Conservation (phyloP, 805 yeast species). For the Ogataea polymorpha region DNA sequence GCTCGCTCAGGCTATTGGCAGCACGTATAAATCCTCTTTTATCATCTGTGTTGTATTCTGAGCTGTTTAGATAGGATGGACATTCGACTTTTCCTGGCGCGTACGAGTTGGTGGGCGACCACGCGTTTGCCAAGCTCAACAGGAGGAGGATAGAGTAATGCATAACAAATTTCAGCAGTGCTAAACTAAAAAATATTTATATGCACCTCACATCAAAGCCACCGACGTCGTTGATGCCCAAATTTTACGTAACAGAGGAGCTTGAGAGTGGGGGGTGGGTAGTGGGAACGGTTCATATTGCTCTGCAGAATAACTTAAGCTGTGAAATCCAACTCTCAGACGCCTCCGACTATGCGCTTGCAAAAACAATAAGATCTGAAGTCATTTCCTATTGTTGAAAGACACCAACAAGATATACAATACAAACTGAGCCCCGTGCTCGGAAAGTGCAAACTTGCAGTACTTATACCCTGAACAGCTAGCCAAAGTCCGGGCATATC, state of each 20-base stretch:
- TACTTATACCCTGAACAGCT: neutral
- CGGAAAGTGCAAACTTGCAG: too few species aligned
- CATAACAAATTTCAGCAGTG: neutral
- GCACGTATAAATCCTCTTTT: conserved; percentile 37
- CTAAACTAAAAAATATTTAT: too few species aligned
- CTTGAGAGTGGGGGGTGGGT: too few species aligned
- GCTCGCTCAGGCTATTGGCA: conserved; percentile 44
- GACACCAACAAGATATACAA: neutral
- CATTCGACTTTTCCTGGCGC: conserved; percentile 61
- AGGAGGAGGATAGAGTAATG: neutral
- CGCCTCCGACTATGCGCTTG: too few species aligned
- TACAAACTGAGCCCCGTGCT: too few species aligned
- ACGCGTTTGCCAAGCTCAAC: conserved; percentile 24
- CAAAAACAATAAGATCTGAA: neutral
- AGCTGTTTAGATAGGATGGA: conserved; percentile 36
- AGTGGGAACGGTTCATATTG: too few species aligned
- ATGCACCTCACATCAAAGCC: neutral
- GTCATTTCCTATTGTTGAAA: neutral
- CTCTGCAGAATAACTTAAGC: too few species aligned
- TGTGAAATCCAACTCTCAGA: too few species aligned
- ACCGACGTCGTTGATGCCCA: neutral
- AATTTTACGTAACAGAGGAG: neutral
- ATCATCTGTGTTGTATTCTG: conserved; percentile 13
- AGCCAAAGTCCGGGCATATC: neutral
- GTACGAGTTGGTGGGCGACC: conserved; percentile 58